These are phyloP conservation scores for Rubroboletus pulcherrimus DNA, from an alignment of 768 basidiomycete genomes.

Conservation along the genomic window DNA sequence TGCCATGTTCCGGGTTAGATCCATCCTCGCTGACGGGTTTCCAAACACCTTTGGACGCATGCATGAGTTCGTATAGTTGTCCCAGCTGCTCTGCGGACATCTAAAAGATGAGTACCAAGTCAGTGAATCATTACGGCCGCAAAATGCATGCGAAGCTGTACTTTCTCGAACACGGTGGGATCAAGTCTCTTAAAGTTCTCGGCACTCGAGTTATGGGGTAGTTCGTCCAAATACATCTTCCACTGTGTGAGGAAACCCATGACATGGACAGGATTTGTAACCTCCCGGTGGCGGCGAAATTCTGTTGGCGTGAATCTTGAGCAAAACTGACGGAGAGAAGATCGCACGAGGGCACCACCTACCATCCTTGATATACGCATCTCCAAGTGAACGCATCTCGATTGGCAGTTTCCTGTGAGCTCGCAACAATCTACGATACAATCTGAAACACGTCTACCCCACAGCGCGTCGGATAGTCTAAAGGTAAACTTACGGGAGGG, in stretches of 20 bases:
- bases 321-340: not conserved
- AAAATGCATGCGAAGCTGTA: constrained; percentile 22
- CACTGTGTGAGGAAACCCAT: constrained; percentile 96
- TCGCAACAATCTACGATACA: constrained; percentile 79
- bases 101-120: constrained; percentile 35
- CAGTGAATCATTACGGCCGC: not conserved
- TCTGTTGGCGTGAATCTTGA: constrained; percentile 44
- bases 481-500: constrained; percentile 59
- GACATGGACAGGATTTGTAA: constrained; percentile 83
- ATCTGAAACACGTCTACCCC: constrained; percentile 38
- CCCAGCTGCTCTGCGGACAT: constrained; percentile 90
- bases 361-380: constrained; percentile 83
- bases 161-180: constrained; percentile 72
- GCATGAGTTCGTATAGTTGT: constrained; percentile 94
- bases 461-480: not conserved
- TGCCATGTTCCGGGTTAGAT: constrained; percentile 3
- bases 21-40: constrained; percentile 42
- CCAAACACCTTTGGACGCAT: constrained; percentile 85
- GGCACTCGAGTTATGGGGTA: constrained; percentile 43
- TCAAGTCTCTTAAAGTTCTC: constrained; percentile 65
- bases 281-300: constrained; percentile 76
- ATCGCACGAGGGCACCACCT: constrained; percentile 7
- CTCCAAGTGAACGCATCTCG: constrained; percentile 84
- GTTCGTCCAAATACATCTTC: constrained; percentile 84
- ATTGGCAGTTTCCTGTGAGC: constrained; percentile 67